These are phyloP conservation scores for Aschersonia sp. DNA, from an alignment of 2,329 filamentous ascomycete species.

Conservation along the genomic window DNA sequence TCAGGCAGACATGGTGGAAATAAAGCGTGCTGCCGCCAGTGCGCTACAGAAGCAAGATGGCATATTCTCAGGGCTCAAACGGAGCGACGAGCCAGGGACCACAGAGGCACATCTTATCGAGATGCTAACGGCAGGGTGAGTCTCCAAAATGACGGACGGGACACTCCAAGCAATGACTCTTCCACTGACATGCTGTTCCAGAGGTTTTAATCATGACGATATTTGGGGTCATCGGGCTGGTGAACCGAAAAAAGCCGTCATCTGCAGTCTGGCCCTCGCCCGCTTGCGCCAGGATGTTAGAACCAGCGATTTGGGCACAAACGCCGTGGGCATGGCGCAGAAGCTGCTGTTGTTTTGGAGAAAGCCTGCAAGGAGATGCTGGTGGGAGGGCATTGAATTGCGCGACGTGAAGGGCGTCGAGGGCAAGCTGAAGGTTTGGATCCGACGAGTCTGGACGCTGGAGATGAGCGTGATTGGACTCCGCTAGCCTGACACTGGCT, in stretches of 20 bases:
- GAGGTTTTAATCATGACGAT: constrained; percentile 93
- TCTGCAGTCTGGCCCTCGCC: constrained; percentile 89
- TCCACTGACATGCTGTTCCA: constrained; percentile 19
- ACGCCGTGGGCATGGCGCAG: constrained; percentile 92
- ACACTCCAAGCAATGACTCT: background rate
- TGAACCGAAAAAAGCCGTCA: constrained; percentile 95
- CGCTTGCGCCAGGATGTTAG: constrained; percentile 85
- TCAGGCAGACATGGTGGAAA: constrained; percentile 82
- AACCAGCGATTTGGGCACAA: constrained; percentile 58
- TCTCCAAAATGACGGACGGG: constrained; percentile 5
- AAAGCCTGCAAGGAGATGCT: constrained; percentile 89
- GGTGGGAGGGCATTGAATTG: constrained; percentile 97
- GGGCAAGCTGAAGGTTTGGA: constrained; percentile 94
- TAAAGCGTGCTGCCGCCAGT: constrained; percentile 81
- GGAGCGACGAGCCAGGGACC: constrained; percentile 89
- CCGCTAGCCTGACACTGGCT: constrained; percentile 31
- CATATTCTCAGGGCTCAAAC: constrained; percentile 89
- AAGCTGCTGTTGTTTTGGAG: constrained; percentile 96
- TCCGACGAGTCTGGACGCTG: constrained; percentile 91
- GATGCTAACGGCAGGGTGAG: constrained; percentile 96
- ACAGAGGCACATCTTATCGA: constrained; percentile 98
- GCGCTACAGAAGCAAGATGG: constrained; percentile 81
- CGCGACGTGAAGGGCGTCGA: constrained; percentile 80
- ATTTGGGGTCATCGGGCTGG: constrained; percentile 92
- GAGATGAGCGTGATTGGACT: constrained; percentile 94